These are phyloP conservation scores for Alternaria incomplexa DNA, from an alignment of 2,329 filamentous ascomycete species.

Conservation along the genomic window DNA sequence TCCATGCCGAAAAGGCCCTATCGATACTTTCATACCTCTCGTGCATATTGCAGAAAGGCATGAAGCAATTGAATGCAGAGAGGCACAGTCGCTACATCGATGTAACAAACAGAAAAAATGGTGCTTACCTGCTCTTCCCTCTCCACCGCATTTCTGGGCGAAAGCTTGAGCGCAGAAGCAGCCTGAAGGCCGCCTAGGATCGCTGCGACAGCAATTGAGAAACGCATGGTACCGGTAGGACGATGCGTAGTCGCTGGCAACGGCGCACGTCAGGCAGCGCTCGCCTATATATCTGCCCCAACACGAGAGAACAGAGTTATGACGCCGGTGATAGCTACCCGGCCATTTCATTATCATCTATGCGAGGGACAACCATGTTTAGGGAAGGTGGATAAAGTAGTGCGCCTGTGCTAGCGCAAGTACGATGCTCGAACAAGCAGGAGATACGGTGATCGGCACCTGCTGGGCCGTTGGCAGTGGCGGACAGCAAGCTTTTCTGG, in stretches of 20 bases:
- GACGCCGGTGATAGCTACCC: conserved; percentile 6
- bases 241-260: conserved; percentile 2
- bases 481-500: conserved; percentile 16
- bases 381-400: conserved; percentile 36
- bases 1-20: not conserved
- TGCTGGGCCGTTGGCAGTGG: conserved; percentile 14
- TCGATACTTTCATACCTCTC: not conserved
- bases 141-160: conserved; percentile 23
- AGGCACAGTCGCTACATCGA: not conserved
- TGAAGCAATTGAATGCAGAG: not conserved
- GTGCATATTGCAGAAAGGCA: not conserved
- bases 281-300: conserved; percentile 9
- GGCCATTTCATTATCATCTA: conserved; percentile 13
- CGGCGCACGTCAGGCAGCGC: not conserved
- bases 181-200: conserved; percentile 35
- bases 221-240: conserved; percentile 27
- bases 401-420: conserved; percentile 12
- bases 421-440: conserved; percentile 32
- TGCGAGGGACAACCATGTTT: conserved; percentile 20
- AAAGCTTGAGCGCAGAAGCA: conserved; percentile 25
- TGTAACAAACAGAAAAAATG: not conserved
- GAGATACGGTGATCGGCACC: conserved; percentile 28
- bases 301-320: not conserved
- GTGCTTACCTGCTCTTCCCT: conserved; percentile 31
- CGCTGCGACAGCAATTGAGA: conserved; percentile 27